phyloP scores from a whole-genome alignment of 345 rosid genomes.

The Lumnitzera racemosa region DNA sequence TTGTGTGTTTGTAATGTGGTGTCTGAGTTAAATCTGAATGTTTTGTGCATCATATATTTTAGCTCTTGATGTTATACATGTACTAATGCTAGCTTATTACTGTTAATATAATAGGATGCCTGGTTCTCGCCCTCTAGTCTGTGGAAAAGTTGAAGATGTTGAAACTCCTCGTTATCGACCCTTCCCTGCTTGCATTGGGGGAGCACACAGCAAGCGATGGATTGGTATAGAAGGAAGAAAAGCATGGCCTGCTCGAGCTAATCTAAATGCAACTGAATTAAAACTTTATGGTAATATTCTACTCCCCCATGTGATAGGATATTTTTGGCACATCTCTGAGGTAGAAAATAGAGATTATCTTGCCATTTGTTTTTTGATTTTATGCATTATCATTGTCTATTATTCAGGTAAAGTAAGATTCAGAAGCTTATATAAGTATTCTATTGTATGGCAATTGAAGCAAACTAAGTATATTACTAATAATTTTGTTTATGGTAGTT shows the following conservation, averaged over 20 bases:
- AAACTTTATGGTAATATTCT: conserved; percentile 56
- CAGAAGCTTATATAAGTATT: too few species aligned
- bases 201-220: conserved; percentile 82
- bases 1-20: background rate
- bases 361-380: background rate
- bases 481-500: too few species aligned
- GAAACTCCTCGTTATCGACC: conserved; percentile 91
- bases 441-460: too few species aligned
- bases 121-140: conserved; percentile 67
- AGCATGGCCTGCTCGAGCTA: conserved; percentile 84
- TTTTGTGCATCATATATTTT: background rate
- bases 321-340: background rate
- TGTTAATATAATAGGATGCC: conserved; percentile 47
- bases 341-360: background rate
- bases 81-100: conserved; percentile 13
- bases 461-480: too few species aligned
- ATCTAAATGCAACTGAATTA: conserved; percentile 65
- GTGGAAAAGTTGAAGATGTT: conserved; percentile 69
- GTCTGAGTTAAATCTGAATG: background rate
- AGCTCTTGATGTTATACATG: background rate
- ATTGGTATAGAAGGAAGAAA: conserved; percentile 67
- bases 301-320: background rate
- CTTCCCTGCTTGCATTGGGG: conserved; percentile 78
- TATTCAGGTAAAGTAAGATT: too few species aligned
- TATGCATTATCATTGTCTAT: too few species aligned